Percentiles rank a stretch among this genome's conserved stretches.
Conservation (phyloP, 345 rosid genomes). For the Syzygium jambos region DNA sequence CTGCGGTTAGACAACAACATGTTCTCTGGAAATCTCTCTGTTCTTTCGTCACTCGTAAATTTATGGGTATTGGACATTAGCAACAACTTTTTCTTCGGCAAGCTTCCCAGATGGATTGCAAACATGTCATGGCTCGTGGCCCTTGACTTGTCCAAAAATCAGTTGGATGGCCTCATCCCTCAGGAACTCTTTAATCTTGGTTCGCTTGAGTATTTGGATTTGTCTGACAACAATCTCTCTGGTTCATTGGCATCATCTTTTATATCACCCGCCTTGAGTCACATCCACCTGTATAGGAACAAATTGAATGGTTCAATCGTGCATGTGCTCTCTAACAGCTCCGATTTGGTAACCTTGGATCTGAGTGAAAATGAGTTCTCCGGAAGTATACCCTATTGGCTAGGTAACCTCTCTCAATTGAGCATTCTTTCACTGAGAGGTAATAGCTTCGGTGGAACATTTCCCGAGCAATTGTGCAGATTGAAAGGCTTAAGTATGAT, state of each 20-base stretch:
- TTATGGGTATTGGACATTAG: accelerated
- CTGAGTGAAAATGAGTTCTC: not conserved
- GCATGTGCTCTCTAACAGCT: not conserved
- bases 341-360: not conserved
- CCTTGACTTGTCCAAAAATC: not conserved
- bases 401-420: not conserved
- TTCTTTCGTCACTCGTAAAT: not conserved
- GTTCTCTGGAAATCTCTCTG: not conserved
- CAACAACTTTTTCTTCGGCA: not conserved
- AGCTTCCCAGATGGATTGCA: not conserved
- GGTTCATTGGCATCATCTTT: not conserved
- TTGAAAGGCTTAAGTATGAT: not conserved
- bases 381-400: not conserved
- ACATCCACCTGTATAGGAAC: not conserved
- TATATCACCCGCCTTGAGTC: accelerated
- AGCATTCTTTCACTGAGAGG: not conserved
- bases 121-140: accelerated
- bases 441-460: not conserved
- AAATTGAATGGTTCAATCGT: not conserved
- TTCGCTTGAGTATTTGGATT: accelerated
- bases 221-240: not conserved
- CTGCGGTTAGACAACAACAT: not conserved
- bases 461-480: not conserved
- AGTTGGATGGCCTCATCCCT: not conserved
- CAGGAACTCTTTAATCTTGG: accelerated